Conservation (phyloP, 805 yeast genomes). For the Starmerella tilneyi region DNA sequence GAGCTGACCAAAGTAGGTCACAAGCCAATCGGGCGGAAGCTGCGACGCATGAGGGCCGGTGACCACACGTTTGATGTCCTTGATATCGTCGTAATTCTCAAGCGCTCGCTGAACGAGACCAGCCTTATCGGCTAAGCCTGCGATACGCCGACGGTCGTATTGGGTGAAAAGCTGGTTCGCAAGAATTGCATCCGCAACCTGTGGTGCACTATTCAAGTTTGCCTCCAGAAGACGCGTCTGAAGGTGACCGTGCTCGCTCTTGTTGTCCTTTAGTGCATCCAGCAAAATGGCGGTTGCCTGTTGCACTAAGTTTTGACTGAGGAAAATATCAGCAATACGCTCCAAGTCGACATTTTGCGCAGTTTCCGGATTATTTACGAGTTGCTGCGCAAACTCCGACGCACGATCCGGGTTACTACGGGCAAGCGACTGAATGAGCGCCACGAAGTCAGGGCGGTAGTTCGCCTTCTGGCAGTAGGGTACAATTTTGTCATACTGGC, state of each 20-base stretch:
- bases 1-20: constrained; percentile 81
- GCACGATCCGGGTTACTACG: constrained; percentile 97
- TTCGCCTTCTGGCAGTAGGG: constrained; percentile 87
- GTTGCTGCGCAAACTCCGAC: constrained; percentile 86
- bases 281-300: constrained; percentile 96
- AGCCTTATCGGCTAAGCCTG: constrained; percentile 88
- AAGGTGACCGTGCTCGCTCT: constrained; percentile 88
- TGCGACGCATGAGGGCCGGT: constrained; percentile 54
- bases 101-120: constrained; percentile 91
- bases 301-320: constrained; percentile 86
- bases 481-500: constrained; percentile 89
- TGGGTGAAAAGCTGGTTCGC: constrained; percentile 94
- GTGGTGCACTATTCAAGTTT: constrained; percentile 91
- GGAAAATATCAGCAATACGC: constrained; percentile 82
- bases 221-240: constrained; percentile 92
- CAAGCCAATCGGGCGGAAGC: constrained; percentile 89
- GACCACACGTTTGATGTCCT: constrained; percentile 90
- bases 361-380: constrained; percentile 47
- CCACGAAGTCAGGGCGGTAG: constrained; percentile 81
- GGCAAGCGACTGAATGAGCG: constrained; percentile 78
- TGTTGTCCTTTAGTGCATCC: constrained; percentile 88
- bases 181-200: constrained; percentile 96
- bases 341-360: constrained; percentile 62
- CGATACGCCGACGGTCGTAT: constrained; percentile 88
- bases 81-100: constrained; percentile 88